Evolutionary conservation across 495 filamentous ascomycete genomes (phyloP), one percentile per base, ranked within the genome.

Genomic region (Choiromyces venosus): DNA sequence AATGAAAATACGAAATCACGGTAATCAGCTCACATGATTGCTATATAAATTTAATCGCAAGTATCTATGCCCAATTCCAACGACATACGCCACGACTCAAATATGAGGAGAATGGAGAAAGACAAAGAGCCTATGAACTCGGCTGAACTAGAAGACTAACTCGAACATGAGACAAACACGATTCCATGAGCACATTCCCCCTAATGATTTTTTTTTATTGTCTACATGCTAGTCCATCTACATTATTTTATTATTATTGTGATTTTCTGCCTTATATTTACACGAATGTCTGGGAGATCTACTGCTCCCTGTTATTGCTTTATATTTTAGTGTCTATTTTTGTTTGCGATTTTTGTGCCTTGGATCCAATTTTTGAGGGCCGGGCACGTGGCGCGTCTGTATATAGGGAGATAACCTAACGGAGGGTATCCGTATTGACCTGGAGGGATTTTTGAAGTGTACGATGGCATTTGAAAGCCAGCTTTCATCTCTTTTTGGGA

Each of bases 271-370:
- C 46, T 56, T 56, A 56, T 12, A 56, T 12, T 29, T 56, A 29
- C 46, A 14, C 14, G 29, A 56, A 29, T 29, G 10, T 29, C 46
- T 56, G 6, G n/a, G 46, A 56, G n/a, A n/a, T 10, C n/a, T 4
- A 8, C 46, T 29, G 46, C 46, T 25, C 44, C 10, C 46, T 2
- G 46, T 12, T 25, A 12, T 52, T 25, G 46, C 46, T 56, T 56
- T 56, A 56, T 56, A 56, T 56, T 25, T 56, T 56, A 56, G 46
- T 56, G 46, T 56, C 46, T 56, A 56, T 56, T 56, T 56, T 14
- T 29, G 46, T 56, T 56, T 56, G n/a, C n/a, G n/a, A 25, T 29
- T 29, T n/a, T 56, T 25, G n/a, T 56, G n/a, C 14, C 29, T 56
- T 25, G n/a, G 5, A 29, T 25, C 46, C 14, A 56, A 25, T 3